Evolutionary conservation across 495 filamentous ascomycete genomes (phyloP).

Genomic region (Neurospora tetrasperma): DNA sequence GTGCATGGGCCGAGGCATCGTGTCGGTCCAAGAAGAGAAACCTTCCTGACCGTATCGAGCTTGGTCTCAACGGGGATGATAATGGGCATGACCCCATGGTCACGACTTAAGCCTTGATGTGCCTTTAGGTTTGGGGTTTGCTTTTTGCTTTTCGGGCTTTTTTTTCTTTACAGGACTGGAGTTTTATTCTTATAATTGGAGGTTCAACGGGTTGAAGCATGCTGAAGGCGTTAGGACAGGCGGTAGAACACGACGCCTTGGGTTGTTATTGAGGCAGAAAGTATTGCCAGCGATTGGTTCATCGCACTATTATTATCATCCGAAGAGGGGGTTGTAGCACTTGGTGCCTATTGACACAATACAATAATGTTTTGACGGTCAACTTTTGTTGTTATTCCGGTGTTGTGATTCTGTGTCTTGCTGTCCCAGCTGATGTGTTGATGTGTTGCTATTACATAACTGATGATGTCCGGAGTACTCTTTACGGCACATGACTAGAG

Average conservation of each 20-base stretch:
- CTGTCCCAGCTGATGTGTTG: background rate
- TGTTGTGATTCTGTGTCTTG: background rate
- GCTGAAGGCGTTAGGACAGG: background rate
- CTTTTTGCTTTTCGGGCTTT: background rate
- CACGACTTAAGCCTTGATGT: slow-evolving; percentile 13
- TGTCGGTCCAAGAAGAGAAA: slow-evolving; percentile 64
- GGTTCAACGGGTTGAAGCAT: background rate
- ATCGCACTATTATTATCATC: background rate
- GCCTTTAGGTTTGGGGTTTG: background rate
- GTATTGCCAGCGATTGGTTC: background rate
- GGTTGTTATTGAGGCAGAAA: background rate
- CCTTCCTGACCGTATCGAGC: slow-evolving; percentile 58
- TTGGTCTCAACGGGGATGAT: slow-evolving; percentile 50
- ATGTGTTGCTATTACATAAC: background rate
- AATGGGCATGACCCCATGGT: slow-evolving; percentile 53
- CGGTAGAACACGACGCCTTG: background rate
- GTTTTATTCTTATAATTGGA: background rate
- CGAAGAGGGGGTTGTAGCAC: background rate
- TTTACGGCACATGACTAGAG: too few relatives aligned
- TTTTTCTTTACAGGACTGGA: background rate
- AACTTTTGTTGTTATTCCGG: background rate
- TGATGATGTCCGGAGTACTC: too few relatives aligned
- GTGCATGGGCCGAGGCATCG: slow-evolving; percentile 76
- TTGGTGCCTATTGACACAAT: background rate
- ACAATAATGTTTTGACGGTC: background rate